Base-by-base conservation (phyloP, 306 rosid species). In the Prunus padus region DNA sequence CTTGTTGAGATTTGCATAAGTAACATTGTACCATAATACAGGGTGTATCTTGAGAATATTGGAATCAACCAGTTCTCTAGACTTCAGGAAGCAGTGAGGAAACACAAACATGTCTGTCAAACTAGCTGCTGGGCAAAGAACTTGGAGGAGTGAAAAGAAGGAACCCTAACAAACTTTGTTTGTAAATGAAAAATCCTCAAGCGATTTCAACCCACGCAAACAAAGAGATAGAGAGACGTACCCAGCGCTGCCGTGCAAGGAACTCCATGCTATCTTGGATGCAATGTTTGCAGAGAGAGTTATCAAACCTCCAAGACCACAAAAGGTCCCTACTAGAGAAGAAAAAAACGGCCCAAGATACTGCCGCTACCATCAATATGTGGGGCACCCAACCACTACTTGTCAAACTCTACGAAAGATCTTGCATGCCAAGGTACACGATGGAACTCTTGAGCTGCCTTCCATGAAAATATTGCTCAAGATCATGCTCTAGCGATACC, bases 201-300 rank as follows among this genome's bases (percentile, higher is more conserved):
- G 14, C 0, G 11, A 2, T 4, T 31, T 33, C 1, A 44, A n/a
- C 60, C 11, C 23, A 19, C 2, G 26, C 0, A 66, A 0, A n/a
- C 15, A 8, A 65, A n/a, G 11, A 0, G 2, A 19, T 0, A 5
- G 13, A 2, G 33, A 42, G 11, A 66, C 52, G 0, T 20, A 19
- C 4, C 33, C 1, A 0, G 11, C 12, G 0, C 0, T 20, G 2
- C n/a, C n/a, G 0, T 66, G 30, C 5, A n/a, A 42, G 0, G n/a
- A 66, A 8, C 20, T 20, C 11, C 69, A 64, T 37, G 52, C 12
- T 0, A 66, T 66, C 13, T 0, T 66, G 0, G 31, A 42, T 11
- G n/a, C 71, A 9, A 2, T 20, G 6, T 45, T 66, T 19, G 49
- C 3, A 3, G 4, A 66, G 4, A 1, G 54, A 4, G 52, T 23